Evolutionary conservation across 2,329 filamentous ascomycete species (phyloP).

Genomic region (Fonsecaea erecta): DNA sequence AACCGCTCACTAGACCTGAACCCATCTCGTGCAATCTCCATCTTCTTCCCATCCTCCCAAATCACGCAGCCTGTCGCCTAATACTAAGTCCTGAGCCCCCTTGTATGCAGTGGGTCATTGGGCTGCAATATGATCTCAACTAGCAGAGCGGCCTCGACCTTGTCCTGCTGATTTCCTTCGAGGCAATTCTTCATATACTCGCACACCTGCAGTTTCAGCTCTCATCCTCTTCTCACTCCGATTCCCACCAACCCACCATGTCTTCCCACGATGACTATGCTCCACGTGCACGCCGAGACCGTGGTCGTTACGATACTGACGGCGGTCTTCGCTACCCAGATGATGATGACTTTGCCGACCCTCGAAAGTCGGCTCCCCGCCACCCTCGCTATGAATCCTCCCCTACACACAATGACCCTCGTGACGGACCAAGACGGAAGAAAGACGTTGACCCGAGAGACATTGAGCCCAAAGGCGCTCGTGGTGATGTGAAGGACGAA

Average conservation of each 20-base stretch:
- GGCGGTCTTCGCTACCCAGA: conserved; percentile 21
- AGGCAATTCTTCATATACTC: conserved; percentile 1
- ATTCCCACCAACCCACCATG: conserved; percentile 20
- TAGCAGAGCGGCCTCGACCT: neutral
- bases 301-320: conserved; percentile 22
- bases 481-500: conserved; percentile 23
- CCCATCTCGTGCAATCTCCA: neutral
- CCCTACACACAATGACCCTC: conserved; percentile 17
- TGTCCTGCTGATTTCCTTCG: conserved; percentile 8
- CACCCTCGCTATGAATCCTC: conserved; percentile 28
- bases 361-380: conserved; percentile 17
- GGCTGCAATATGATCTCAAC: conserved; percentile 10
- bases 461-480: conserved; percentile 22
- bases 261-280: conserved; percentile 31
- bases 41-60: neutral
- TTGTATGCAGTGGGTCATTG: neutral
- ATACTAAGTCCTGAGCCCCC: neutral
- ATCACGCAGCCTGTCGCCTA: neutral
- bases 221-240: neutral
- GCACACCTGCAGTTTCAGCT: neutral
- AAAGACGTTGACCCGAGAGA: conserved; percentile 29
- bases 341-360: conserved; percentile 19
- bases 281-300: conserved; percentile 27
- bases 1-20: conserved; percentile 1
- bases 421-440: conserved; percentile 23